Conservation (phyloP, 176 grass and related monocot species). For the Oropetium thomaeum region DNA sequence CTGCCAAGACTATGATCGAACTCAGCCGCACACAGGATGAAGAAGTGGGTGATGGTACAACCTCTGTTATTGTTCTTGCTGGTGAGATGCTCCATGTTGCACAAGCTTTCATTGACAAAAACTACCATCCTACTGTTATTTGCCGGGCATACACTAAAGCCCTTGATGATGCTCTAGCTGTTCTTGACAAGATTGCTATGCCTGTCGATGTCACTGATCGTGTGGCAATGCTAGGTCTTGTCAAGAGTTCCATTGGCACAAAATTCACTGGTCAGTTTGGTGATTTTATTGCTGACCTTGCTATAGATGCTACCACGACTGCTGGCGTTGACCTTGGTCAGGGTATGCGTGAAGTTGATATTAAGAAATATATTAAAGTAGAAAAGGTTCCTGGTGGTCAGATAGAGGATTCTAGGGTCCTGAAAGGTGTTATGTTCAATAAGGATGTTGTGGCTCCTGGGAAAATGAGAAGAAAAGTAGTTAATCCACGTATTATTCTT, state of each 20-base stretch:
- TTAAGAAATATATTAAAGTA: conserved; percentile 99
- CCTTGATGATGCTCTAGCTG: conserved; percentile 79
- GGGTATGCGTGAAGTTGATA: conserved; percentile 94
- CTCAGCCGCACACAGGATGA: conserved; percentile 98
- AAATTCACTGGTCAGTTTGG: conserved; percentile 99
- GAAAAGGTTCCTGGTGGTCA: conserved; percentile 97
- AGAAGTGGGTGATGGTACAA: conserved; percentile 98
- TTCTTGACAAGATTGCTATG: conserved; percentile 95
- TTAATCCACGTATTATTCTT: conserved; percentile 95
- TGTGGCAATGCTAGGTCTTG: conserved; percentile 58
- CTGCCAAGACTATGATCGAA: conserved; percentile 99
- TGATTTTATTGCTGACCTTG: conserved; percentile 97
- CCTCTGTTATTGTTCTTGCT: conserved; percentile 99
- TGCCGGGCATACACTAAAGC: conserved; percentile 88
- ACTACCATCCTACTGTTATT: conserved; percentile 94
- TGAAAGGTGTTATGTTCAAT: conserved; percentile 98
- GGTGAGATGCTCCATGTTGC: conserved; percentile 99
- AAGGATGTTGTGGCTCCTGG: conserved; percentile 98
- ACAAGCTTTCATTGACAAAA: conserved; percentile 84
- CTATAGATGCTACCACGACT: conserved; percentile 90
- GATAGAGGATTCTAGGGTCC: conserved; percentile 86
- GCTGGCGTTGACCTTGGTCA: conserved; percentile 92
- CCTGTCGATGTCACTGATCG: conserved; percentile 81
- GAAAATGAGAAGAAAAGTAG: conserved; percentile 93
- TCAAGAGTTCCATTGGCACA: conserved; percentile 95